A percentile compares a stretch with the other conserved stretches of the same genome.
Evolutionary conservation across 2,329 filamentous ascomycete species (phyloP).

Genomic region (Neobulgaria alba): DNA sequence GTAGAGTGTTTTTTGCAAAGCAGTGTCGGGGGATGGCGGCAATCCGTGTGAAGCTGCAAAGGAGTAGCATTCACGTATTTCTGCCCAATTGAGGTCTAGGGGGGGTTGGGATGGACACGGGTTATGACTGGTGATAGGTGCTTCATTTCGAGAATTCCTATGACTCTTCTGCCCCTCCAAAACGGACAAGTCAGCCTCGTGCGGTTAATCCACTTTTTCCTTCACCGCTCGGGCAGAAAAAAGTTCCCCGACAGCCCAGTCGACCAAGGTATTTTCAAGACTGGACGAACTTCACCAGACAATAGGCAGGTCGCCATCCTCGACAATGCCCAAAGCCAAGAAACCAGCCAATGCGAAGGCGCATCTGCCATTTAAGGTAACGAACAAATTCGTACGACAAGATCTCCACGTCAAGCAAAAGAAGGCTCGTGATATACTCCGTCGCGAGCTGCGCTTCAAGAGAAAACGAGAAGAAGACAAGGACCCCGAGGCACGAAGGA

Average conservation of each 20-base stretch:
- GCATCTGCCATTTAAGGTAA: constrained; percentile 44
- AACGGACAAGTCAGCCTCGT: not conserved
- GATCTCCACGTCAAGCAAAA: constrained; percentile 74
- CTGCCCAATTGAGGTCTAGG: constrained; percentile 21
- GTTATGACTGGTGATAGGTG: constrained; percentile 1
- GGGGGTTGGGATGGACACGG: too few relatives aligned
- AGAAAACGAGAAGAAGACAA: constrained; percentile 79
- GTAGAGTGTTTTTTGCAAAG: constrained; percentile 15
- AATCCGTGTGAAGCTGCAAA: constrained; percentile 32
- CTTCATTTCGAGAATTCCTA: constrained; percentile 7
- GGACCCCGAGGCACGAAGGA: constrained; percentile 65
- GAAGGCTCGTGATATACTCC: constrained; percentile 62
- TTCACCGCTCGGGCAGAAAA: not conserved
- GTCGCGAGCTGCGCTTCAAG: constrained; percentile 67
- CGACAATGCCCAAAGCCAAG: constrained; percentile 35
- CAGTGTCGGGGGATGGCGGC: constrained; percentile 12
- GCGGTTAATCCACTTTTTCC: not conserved
- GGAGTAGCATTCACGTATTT: constrained; percentile 31
- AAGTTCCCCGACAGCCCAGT: not conserved
- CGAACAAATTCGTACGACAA: constrained; percentile 74
- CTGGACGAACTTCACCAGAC: constrained; percentile 1
- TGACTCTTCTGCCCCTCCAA: constrained; percentile 11
- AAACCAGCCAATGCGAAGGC: constrained; percentile 35
- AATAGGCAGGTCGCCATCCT: constrained; percentile 6
- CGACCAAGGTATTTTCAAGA: not conserved